Percentiles rank a stretch among this genome's conserved stretches.
Conservation (phyloP, 768 basidiomycete species). For the Auriscalpium orientale region DNA sequence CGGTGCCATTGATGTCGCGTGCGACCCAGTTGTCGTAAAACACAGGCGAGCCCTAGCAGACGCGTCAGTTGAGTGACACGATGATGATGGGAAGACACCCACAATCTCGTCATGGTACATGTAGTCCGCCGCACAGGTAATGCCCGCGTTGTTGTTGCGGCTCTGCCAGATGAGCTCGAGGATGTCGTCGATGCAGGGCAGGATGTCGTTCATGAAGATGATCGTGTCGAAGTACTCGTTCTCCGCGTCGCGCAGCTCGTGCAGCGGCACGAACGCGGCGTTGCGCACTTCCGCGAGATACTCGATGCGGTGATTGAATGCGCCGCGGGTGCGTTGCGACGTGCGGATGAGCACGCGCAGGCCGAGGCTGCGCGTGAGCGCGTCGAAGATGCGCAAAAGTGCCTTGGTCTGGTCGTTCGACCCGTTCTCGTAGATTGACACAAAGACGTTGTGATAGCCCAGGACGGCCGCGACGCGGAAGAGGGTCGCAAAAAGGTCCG, state of each 20-base stretch:
- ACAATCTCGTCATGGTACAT: constrained; percentile 98
- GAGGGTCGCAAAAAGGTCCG: constrained; percentile 93
- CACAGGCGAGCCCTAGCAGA: constrained; percentile 63
- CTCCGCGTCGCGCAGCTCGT: constrained; percentile 86
- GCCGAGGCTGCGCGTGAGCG: constrained; percentile 82
- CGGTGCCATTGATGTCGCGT: constrained; percentile 96
- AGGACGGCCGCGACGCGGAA: constrained; percentile 89
- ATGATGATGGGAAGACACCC: constrained; percentile 20
- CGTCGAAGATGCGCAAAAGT: constrained; percentile 89
- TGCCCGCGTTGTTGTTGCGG: constrained; percentile 89
- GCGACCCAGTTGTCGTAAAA: constrained; percentile 99
- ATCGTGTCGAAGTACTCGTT: constrained; percentile 95
- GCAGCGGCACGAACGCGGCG: constrained; percentile 89
- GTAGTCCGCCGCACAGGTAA: constrained; percentile 97
- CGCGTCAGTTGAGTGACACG: neutral
- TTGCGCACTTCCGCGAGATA: constrained; percentile 99
- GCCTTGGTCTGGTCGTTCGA: constrained; percentile 99
- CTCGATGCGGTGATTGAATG: constrained; percentile 99
- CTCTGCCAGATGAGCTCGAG: constrained; percentile 97
- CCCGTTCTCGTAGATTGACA: constrained; percentile 98
- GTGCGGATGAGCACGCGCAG: constrained; percentile 91
- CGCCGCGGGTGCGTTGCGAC: constrained; percentile 85
- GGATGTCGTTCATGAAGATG: constrained; percentile 99
- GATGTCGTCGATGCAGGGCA: constrained; percentile 95
- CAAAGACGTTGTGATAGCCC: constrained; percentile 96